phyloP scores from a whole-genome alignment of 441 rosid genomes.

The Populus hybrid region DNA sequence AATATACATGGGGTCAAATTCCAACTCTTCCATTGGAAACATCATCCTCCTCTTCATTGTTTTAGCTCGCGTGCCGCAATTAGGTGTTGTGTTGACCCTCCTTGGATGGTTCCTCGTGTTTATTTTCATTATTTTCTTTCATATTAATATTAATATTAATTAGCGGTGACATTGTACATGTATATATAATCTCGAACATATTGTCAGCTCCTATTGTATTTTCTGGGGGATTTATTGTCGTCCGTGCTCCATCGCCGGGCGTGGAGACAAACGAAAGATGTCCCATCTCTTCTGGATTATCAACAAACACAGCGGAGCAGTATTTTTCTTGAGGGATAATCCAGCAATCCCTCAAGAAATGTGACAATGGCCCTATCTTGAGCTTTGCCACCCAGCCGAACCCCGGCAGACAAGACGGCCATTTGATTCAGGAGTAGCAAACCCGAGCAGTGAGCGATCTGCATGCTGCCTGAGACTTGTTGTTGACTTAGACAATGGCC shows the following conservation, averaged over 20 bases:
- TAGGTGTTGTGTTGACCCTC: too few relatives aligned
- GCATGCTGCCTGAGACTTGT: background rate
- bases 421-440: background rate
- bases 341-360: background rate
- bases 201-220: conserved; percentile 6
- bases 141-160: too few relatives aligned
- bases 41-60: too few relatives aligned
- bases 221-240: background rate
- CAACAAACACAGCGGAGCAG: background rate
- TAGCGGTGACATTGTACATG: too few relatives aligned
- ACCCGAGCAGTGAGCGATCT: background rate
- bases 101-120: too few relatives aligned
- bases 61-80: too few relatives aligned
- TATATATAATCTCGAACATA: background rate
- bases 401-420: background rate
- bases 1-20: too few relatives aligned
- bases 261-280: background rate
- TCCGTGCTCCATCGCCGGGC: too few relatives aligned
- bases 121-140: too few relatives aligned
- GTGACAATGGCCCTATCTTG: too few relatives aligned
- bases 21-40: too few relatives aligned
- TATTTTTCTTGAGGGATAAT: background rate
- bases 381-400: background rate
- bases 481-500: background rate
- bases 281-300: background rate